Evolutionary conservation across 768 basidiomycete genomes (phyloP).

Genomic region (Infundibulicybe gibba): DNA sequence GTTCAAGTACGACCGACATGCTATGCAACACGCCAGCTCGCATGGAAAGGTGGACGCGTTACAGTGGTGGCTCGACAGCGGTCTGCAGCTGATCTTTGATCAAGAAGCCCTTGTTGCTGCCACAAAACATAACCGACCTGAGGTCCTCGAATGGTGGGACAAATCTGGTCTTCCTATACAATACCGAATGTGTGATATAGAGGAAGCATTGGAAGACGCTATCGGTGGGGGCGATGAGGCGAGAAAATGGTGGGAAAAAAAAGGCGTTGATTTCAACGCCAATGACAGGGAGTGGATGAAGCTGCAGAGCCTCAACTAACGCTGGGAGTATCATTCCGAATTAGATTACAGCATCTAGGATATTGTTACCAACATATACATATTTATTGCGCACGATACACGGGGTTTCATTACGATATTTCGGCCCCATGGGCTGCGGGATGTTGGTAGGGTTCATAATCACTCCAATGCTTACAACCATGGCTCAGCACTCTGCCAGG

Average conservation of each 20-base stretch:
- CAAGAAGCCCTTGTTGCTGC: conserved; percentile 77
- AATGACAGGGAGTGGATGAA: conserved; percentile 90
- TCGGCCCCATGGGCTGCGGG: too few relatives aligned
- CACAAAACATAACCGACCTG: conserved; percentile 76
- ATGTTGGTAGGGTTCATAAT: too few relatives aligned
- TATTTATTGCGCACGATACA: too few relatives aligned
- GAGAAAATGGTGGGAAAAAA: conserved; percentile 76
- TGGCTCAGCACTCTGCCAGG: too few relatives aligned
- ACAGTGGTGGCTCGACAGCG: conserved; percentile 81
- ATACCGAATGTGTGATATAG: conserved; percentile 89
- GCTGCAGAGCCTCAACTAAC: conserved; percentile 66
- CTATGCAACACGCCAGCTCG: conserved; percentile 75
- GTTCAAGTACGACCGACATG: conserved; percentile 73
- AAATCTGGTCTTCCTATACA: conserved; percentile 73
- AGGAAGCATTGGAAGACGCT: conserved; percentile 87
- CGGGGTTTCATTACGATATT: too few relatives aligned
- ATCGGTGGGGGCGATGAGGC: conserved; percentile 76
- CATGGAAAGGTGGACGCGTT: conserved; percentile 77
- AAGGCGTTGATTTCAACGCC: conserved; percentile 81
- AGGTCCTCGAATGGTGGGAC: conserved; percentile 89
- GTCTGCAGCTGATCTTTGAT: conserved; percentile 75
- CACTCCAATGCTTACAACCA: too few relatives aligned
- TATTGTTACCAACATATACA: too few relatives aligned
- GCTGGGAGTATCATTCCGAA: neutral
- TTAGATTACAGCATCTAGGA: neutral